Conservation (phyloP, 768 basidiomycete genomes). For the Serendipita sp. region DNA sequence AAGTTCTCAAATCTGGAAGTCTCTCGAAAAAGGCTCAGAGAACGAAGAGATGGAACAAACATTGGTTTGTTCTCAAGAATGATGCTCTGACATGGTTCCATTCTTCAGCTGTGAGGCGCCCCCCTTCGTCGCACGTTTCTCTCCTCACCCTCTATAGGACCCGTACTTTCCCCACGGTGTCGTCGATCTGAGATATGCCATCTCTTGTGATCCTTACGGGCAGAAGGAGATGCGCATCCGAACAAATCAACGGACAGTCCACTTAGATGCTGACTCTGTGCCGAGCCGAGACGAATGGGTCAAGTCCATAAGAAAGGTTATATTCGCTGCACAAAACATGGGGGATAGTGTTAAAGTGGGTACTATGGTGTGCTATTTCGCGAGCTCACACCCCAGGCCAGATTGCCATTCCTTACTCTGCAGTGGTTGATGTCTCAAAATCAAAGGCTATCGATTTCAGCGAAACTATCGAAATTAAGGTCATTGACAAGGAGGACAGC, state of each 20-base stretch:
- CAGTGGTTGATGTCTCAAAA: slow-evolving; percentile 75
- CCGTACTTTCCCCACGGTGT: slow-evolving; percentile 97
- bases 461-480: slow-evolving; percentile 89
- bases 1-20: slow-evolving; percentile 81
- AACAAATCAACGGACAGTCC: slow-evolving; percentile 62
- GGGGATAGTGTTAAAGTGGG: slow-evolving; percentile 85
- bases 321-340: slow-evolving; percentile 92
- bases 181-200: slow-evolving; percentile 84
- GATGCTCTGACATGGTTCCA: slow-evolving; percentile 95
- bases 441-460: slow-evolving; percentile 87
- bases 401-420: slow-evolving; percentile 91
- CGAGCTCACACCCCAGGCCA: slow-evolving; percentile 13
- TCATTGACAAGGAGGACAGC: slow-evolving; percentile 50
- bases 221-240: slow-evolving; percentile 70
- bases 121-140: slow-evolving; percentile 3
- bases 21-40: slow-evolving; percentile 75
- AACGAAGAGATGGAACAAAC: slow-evolving; percentile 83
- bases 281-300: slow-evolving; percentile 90
- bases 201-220: slow-evolving; percentile 64
- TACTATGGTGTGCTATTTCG: neutral
- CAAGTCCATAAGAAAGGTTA: slow-evolving; percentile 81
- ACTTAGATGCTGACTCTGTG: slow-evolving; percentile 59
- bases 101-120: slow-evolving; percentile 56
- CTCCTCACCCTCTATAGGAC: slow-evolving; percentile 35
- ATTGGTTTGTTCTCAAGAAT: slow-evolving; percentile 95